phyloP scores from a whole-genome alignment of 2,329 filamentous ascomycete species.

The Penicillium sp. region DNA sequence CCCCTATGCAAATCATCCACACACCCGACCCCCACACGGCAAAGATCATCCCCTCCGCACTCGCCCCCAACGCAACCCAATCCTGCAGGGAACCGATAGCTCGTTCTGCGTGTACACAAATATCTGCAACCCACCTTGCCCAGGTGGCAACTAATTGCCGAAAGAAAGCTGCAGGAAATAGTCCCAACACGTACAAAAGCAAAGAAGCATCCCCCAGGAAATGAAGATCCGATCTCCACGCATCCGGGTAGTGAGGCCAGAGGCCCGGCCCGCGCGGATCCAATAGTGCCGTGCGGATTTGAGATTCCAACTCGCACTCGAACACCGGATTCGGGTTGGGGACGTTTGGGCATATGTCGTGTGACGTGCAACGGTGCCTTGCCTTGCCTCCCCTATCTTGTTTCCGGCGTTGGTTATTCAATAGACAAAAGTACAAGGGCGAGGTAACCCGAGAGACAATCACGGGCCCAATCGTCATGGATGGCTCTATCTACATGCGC shows the following conservation, averaged over 20 bases:
- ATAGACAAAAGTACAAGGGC: too few relatives aligned
- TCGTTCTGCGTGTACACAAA: not conserved
- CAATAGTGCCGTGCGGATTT: slow-evolving; percentile 1
- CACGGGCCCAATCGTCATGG: too few relatives aligned
- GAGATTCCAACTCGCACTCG: not conserved
- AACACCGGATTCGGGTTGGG: not conserved
- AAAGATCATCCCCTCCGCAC: not conserved
- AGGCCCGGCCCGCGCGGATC: slow-evolving; percentile 14
- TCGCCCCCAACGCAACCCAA: not conserved
- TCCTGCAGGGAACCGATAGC: not conserved
- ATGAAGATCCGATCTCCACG: not conserved
- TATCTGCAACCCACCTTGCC: not conserved
- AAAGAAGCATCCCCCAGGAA: not conserved
- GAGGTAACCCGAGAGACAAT: too few relatives aligned
- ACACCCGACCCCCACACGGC: not conserved
- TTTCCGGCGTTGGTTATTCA: too few relatives aligned
- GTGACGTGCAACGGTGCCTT: not conserved
- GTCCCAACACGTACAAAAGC: too few relatives aligned
- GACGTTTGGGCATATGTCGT: not conserved
- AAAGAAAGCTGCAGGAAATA: too few relatives aligned
- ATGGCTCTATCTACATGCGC: too few relatives aligned
- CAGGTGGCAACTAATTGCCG: not conserved
- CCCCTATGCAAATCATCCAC: slow-evolving; percentile 2
- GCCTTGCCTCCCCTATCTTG: not conserved
- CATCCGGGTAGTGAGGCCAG: not conserved